These are phyloP conservation scores for Penicillium occitanis DNA, from an alignment of 2,329 filamentous ascomycete species.

Conservation along the genomic window DNA sequence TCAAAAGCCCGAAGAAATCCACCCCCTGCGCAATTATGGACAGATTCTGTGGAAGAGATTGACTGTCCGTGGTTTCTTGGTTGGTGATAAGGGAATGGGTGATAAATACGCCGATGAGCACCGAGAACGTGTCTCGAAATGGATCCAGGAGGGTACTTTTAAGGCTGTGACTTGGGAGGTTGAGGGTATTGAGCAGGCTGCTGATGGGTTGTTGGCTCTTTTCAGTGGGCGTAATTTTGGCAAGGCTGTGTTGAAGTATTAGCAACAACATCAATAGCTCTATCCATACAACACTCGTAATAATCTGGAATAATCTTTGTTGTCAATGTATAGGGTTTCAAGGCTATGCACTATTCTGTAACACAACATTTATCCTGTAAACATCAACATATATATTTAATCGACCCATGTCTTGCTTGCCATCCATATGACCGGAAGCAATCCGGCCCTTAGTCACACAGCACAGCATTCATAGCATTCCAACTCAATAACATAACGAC, in stretches of 20 bases:
- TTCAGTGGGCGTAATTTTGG: slow-evolving; percentile 79
- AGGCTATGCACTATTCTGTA: too few relatives aligned
- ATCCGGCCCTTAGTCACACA: background rate
- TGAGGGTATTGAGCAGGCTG: slow-evolving; percentile 73
- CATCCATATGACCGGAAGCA: background rate
- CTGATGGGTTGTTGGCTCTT: slow-evolving; percentile 72
- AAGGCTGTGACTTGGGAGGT: slow-evolving; percentile 68
- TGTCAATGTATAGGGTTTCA: background rate
- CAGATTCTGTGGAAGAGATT: slow-evolving; percentile 67
- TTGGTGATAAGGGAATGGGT: slow-evolving; percentile 64
- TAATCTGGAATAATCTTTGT: background rate
- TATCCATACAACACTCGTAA: background rate
- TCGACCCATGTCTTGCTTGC: too few relatives aligned
- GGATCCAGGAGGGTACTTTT: slow-evolving; percentile 73
- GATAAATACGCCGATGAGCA: slow-evolving; percentile 68
- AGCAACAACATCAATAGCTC: background rate
- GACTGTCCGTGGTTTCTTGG: slow-evolving; percentile 72
- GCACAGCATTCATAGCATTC: background rate
- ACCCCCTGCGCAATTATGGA: slow-evolving; percentile 67
- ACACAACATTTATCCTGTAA: too few relatives aligned
- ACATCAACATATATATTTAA: too few relatives aligned
- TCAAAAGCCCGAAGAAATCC: slow-evolving; percentile 51
- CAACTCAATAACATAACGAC: background rate
- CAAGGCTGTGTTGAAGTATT: slow-evolving; percentile 75
- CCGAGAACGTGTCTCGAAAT: slow-evolving; percentile 71